phyloP scores from a whole-genome alignment of 2,329 filamentous ascomycete species.

The Bisporella sp. region DNA sequence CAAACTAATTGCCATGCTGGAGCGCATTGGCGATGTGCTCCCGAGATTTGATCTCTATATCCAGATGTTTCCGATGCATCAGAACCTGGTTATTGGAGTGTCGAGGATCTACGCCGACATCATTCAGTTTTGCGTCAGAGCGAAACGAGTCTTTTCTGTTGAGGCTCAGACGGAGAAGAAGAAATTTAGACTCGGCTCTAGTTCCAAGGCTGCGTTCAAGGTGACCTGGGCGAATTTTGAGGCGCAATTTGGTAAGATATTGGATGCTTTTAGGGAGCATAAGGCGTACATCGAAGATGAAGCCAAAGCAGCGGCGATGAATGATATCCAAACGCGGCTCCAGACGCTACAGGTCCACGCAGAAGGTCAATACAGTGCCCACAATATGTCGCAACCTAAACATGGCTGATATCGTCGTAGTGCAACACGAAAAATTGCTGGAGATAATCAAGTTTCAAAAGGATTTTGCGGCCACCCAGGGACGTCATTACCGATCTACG shows the following conservation, averaged over 20 bases:
- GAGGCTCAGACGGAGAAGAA: not conserved
- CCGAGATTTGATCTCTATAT: not conserved
- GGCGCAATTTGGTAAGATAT: not conserved
- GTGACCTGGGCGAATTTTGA: not conserved
- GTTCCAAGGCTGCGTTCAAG: not conserved
- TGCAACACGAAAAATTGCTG: too few relatives aligned
- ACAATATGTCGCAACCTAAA: too few relatives aligned
- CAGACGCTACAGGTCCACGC: too few relatives aligned
- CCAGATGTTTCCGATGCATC: not conserved
- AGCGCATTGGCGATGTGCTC: not conserved
- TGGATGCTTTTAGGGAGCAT: not conserved
- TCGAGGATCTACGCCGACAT: not conserved
- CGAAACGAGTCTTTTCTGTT: not conserved
- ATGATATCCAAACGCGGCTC: too few relatives aligned
- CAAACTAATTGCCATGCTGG: not conserved
- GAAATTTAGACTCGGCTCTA: not conserved
- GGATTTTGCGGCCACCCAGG: too few relatives aligned
- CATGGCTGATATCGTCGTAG: too few relatives aligned
- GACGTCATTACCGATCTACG: too few relatives aligned
- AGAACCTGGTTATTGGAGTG: not conserved
- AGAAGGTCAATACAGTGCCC: too few relatives aligned
- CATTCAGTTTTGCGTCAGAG: not conserved
- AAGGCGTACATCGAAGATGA: not conserved
- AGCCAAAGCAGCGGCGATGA: not conserved
- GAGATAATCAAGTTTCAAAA: too few relatives aligned